Evolutionary conservation across 352 stramenopile genomes (phyloP).

Genomic region (Phytopythium cucurbitacearum): DNA sequence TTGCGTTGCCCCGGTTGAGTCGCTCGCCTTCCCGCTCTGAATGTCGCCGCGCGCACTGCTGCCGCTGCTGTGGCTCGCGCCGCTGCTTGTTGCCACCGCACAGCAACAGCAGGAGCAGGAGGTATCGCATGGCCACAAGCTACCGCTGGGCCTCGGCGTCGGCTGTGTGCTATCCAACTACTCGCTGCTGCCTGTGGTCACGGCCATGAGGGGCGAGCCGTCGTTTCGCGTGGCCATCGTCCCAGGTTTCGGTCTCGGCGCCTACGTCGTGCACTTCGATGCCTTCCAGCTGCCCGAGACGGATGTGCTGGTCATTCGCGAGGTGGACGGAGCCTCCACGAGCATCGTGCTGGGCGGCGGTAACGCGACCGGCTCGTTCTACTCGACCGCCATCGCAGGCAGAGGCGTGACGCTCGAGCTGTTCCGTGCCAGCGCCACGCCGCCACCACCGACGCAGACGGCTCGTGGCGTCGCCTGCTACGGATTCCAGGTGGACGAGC

Average conservation of each 20-base stretch:
- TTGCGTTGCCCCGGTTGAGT: too few species aligned
- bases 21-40: too few species aligned
- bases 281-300: constrained; percentile 43
- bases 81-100: not conserved
- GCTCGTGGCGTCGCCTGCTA: constrained; percentile 17
- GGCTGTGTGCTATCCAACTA: constrained; percentile 62
- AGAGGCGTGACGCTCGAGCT: constrained; percentile 47
- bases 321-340: constrained; percentile 13
- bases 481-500: constrained; percentile 44
- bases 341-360: constrained; percentile 25
- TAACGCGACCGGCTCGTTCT: constrained; percentile 54
- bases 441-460: constrained; percentile 2
- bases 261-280: constrained; percentile 62
- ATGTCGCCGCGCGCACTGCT: too few species aligned
- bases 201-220: constrained; percentile 6
- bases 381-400: constrained; percentile 38
- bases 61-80: not conserved
- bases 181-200: constrained; percentile 15
- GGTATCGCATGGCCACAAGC: constrained; percentile 7
- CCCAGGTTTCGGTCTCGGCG: constrained; percentile 36
- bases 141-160: constrained; percentile 29
- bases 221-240: constrained; percentile 46
- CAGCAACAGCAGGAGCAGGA: not conserved
- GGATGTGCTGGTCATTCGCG: constrained; percentile 41
- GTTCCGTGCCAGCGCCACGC: constrained; percentile 12